A percentile compares a stretch with the other conserved stretches of the same genome.
phyloP scores from a whole-genome alignment of 306 rosid species.

The Begonia peltatifolia region DNA sequence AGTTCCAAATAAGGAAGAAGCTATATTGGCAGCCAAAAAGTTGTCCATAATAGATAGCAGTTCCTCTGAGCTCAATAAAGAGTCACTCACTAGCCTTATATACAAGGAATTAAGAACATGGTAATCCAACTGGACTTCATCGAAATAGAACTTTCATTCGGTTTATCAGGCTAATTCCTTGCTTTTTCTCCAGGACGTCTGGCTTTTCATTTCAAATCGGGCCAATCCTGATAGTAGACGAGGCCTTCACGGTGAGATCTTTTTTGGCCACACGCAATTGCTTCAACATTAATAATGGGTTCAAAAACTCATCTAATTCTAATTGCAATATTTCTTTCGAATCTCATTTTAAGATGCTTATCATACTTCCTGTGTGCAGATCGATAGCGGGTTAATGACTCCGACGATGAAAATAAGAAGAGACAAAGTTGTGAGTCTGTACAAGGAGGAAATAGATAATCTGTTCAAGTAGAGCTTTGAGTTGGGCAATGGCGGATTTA shows the following conservation, averaged over 20 bases:
- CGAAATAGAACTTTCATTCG: no score
- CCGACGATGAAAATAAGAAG: conserved; percentile 89
- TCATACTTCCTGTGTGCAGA: conserved; percentile 21
- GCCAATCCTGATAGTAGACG: conserved; percentile 63
- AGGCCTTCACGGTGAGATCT: conserved; percentile 67
- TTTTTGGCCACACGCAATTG: not conserved
- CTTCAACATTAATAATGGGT: not conserved
- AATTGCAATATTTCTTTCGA: not conserved
- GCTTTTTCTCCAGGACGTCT: conserved; percentile 48
- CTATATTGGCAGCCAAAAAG: conserved; percentile 42
- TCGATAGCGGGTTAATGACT: conserved; percentile 77
- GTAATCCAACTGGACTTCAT: conserved; percentile 14
- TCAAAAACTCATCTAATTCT: not conserved
- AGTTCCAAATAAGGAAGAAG: conserved; percentile 86
- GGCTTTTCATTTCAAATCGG: conserved; percentile 72
- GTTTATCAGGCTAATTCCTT: not conserved
- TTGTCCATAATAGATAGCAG: conserved; percentile 27
- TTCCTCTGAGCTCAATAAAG: conserved; percentile 45
- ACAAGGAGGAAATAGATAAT: conserved; percentile 52
- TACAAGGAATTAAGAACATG: conserved; percentile 48
- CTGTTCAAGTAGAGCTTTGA: conserved; percentile 34
- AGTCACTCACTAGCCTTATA: conserved; percentile 31
- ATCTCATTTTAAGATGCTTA: no score
- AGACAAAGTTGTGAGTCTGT: conserved; percentile 45
- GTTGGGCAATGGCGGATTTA: not conserved